Conservation (phyloP, 352 stramenopile genomes). For the Pythium monospermum region DNA sequence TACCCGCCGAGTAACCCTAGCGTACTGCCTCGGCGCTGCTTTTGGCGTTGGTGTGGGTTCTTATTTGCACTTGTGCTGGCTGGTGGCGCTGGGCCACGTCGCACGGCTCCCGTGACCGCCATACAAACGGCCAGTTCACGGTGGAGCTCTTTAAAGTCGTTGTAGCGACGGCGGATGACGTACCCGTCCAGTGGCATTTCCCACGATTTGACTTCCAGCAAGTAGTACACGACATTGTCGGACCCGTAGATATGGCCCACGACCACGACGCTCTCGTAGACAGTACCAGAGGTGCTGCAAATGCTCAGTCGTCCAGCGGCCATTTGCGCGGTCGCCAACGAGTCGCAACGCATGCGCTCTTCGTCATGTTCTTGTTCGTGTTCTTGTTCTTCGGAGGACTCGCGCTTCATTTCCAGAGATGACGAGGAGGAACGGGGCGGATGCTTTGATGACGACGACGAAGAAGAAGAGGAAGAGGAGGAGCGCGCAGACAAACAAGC, state of each 20-base stretch:
- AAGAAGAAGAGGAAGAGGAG: not conserved
- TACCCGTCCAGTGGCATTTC: constrained; percentile 74
- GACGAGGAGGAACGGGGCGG: constrained; percentile 3
- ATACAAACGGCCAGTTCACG: constrained; percentile 45
- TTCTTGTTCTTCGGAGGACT: constrained; percentile 22
- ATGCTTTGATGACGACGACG: not conserved
- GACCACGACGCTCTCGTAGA: constrained; percentile 72
- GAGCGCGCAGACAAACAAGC: not conserved
- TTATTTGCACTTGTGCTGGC: too few species aligned
- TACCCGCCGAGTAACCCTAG: constrained; percentile 27
- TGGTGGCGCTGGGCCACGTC: constrained; percentile 11
- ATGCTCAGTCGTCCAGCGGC: constrained; percentile 46
- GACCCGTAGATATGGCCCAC: constrained; percentile 55
- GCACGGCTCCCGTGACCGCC: constrained; percentile 24
- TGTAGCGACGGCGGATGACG: constrained; percentile 70
- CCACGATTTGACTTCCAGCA: constrained; percentile 66
- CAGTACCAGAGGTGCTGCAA: constrained; percentile 57
- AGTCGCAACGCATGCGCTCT: constrained; percentile 37
- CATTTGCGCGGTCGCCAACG: constrained; percentile 17
- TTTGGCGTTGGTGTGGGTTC: too few species aligned
- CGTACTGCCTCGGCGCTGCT: too few species aligned
- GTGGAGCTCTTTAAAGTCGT: constrained; percentile 70
- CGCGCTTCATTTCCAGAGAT: constrained; percentile 14
- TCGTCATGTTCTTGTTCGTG: too few species aligned
- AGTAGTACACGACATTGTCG: constrained; percentile 71